Evolutionary conservation across 257 asterid genomes (phyloP).

Genomic region (Petrea volubilis): DNA sequence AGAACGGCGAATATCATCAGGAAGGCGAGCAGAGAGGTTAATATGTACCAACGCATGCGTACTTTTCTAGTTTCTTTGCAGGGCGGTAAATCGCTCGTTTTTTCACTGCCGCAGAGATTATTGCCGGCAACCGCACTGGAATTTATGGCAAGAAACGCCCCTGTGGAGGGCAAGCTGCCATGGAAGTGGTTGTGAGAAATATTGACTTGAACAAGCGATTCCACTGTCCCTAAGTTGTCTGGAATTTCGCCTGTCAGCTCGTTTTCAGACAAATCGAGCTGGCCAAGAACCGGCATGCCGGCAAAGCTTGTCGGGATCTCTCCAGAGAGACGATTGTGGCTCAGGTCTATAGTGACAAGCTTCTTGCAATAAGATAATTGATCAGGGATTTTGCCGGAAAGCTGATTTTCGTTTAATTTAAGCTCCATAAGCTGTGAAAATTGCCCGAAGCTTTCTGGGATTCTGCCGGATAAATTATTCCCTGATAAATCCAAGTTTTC

Average conservation of each 20-base stretch:
- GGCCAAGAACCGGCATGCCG: conserved; percentile 73
- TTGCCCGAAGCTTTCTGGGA: conserved; percentile 48
- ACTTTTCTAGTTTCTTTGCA: conserved; percentile 36
- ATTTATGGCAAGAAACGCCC: conserved; percentile 71
- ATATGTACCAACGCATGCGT: conserved; percentile 52
- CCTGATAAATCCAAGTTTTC: conserved; percentile 69
- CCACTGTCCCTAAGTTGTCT: conserved; percentile 49
- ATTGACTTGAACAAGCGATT: conserved; percentile 71
- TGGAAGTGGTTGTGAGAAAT: conserved; percentile 66
- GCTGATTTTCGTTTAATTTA: conserved; percentile 47
- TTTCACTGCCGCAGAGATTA: conserved; percentile 56
- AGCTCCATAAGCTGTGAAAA: conserved; percentile 57
- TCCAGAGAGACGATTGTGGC: conserved; percentile 59
- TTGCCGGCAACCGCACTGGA: conserved; percentile 59
- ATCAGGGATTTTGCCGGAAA: conserved; percentile 64
- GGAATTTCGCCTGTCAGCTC: conserved; percentile 65
- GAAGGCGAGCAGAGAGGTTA: conserved; percentile 43
- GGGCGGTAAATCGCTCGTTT: conserved; percentile 51
- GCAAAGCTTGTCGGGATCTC: conserved; percentile 60
- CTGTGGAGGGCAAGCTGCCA: conserved; percentile 68
- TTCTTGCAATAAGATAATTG: conserved; percentile 57
- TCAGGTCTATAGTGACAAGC: conserved; percentile 72
- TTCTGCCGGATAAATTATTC: conserved; percentile 53
- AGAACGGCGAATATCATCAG: conserved; percentile 29
- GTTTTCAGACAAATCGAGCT: conserved; percentile 71